These are phyloP conservation scores for Pelargonium myrrhifolium DNA, from an alignment of 441 rosid species.

Conservation along the genomic window DNA sequence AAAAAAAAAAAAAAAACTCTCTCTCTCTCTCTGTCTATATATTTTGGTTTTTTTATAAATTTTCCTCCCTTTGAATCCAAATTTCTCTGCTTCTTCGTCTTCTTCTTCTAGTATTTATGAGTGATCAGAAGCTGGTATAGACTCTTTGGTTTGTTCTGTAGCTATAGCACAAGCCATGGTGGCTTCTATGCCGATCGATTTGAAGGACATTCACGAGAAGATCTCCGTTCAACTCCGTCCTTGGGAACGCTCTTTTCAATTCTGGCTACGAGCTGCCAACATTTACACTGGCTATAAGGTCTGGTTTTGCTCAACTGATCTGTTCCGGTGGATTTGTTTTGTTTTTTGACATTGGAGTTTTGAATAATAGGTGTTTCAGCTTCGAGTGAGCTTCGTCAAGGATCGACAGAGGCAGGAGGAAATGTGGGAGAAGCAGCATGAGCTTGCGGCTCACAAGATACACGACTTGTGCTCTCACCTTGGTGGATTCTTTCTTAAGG, in stretches of 20 bases:
- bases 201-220: slow-evolving; percentile 54
- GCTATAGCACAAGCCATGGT: background rate
- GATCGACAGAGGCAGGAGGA: slow-evolving; percentile 64
- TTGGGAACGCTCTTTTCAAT: slow-evolving; percentile 84
- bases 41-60: no score
- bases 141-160: no score
- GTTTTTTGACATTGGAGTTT: slow-evolving; percentile 6
- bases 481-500: slow-evolving; percentile 96
- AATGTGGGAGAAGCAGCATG: slow-evolving; percentile 95
- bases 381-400: slow-evolving; percentile 65
- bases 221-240: slow-evolving; percentile 58
- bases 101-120: no score
- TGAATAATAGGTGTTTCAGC: slow-evolving; percentile 52
- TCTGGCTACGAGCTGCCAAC: slow-evolving; percentile 82
- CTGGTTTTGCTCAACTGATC: no score
- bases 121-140: no score
- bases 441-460: slow-evolving; percentile 78
- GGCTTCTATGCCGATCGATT: slow-evolving; percentile 26
- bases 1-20: background rate
- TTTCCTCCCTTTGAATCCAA: no score
- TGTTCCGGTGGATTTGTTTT: background rate
- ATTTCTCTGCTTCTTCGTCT: no score
- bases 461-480: slow-evolving; percentile 82
- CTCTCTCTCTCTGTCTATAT: background rate
- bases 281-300: slow-evolving; percentile 94